Evolutionary conservation across 2,329 filamentous ascomycete genomes (phyloP), one percentile per base, ranked within the genome.

Genomic region (Ceratocystis harringtonii): DNA sequence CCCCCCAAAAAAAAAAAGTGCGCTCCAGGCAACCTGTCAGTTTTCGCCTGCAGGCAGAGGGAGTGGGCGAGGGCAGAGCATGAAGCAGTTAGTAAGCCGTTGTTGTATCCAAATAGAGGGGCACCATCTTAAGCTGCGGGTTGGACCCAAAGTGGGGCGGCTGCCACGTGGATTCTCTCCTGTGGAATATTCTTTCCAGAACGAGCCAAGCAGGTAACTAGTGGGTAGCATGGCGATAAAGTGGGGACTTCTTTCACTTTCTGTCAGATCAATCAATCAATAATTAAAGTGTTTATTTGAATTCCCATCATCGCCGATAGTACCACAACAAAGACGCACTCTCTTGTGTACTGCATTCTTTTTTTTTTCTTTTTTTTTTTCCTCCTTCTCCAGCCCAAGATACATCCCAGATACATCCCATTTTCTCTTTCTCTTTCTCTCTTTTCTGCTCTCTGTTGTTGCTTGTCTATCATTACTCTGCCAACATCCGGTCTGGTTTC

Each of bases 111-210:
- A 41, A 41, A 48, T 3, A 48, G 8, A 48, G 19, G 45, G 45
- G 7, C 8, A 8, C 45, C 19, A n/a, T 17, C 45, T 22, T 48
- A 2, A n/a, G 17, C 45, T n/a, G 17, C n/a, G 52, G 28, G 61
- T 32, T 30, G 17, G 22, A 32, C 61, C 61, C 61, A 30, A 62
- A 50, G 44, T 44, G 41, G 61, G 61, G 41, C 61, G 17, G 1
- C 22, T 62, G 36, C 60, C 61, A 64, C 65, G 58, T 63, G 50
- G 60, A 32, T 28, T 44, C 45, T 64, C 67, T 58, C 17, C 41
- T 45, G 12, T 7, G 50, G 62, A 32, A 62, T 41, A 22, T 64
- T 62, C 62, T 52, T 64, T 64, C 62, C 48, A 57, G 50, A 64
- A 64, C 44, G 62, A 30, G 32, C 62, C n/a, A 43, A 64, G 36